A percentile compares a stretch with the other conserved stretches of the same genome.
These are phyloP conservation scores for Trichoderma pleuroti DNA, from an alignment of 2,329 filamentous ascomycete species.

Conservation along the genomic window DNA sequence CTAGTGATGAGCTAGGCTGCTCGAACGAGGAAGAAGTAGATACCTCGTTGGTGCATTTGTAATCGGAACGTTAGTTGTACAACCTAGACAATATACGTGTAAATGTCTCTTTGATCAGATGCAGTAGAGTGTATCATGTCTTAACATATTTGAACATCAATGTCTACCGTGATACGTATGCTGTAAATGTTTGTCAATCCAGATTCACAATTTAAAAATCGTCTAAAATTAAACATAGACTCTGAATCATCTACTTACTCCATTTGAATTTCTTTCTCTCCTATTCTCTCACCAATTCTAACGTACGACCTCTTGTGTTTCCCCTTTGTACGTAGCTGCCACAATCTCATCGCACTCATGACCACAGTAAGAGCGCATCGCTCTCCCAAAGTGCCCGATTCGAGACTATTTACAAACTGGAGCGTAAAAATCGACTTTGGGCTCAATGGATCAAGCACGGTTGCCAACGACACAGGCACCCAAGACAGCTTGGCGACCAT, in stretches of 20 bases:
- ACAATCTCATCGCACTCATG: background rate
- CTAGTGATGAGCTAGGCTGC: too few species aligned
- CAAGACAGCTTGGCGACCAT: background rate
- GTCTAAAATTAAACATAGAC: background rate
- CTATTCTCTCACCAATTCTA: background rate
- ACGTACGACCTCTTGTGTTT: conserved; percentile 1
- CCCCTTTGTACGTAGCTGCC: background rate
- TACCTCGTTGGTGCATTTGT: too few species aligned
- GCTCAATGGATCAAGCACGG: background rate
- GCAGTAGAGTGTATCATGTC: too few species aligned
- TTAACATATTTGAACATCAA: background rate
- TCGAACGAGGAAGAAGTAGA: too few species aligned
- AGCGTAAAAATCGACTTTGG: background rate
- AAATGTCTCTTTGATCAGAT: too few species aligned
- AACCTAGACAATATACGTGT: too few species aligned
- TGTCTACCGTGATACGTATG: background rate
- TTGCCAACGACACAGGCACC: background rate
- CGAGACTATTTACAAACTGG: background rate
- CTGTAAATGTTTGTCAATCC: background rate
- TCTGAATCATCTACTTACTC: background rate
- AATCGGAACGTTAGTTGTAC: too few species aligned
- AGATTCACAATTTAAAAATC: background rate
- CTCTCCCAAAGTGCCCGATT: background rate
- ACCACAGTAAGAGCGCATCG: background rate
- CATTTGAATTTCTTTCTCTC: background rate